Conservation (phyloP, 78 protist genomes). For the Protostelium mycophagum region DNA sequence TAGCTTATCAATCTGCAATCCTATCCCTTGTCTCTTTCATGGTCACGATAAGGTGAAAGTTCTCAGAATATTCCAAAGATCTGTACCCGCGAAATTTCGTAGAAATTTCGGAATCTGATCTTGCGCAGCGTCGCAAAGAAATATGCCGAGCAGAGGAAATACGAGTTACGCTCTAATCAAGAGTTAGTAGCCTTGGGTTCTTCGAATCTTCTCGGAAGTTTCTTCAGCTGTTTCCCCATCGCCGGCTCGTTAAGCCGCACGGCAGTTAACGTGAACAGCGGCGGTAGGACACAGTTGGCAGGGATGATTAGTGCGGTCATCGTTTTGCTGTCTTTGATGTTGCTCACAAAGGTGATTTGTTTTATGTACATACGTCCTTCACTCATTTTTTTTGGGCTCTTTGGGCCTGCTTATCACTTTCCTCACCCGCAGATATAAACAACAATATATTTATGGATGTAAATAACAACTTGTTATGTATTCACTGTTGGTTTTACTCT, state of each 20-base stretch:
- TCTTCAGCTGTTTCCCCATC: conserved; percentile 62
- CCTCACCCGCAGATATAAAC: background rate
- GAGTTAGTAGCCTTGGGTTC: conserved; percentile 77
- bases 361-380: background rate
- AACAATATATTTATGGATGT: background rate
- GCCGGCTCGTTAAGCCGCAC: conserved; percentile 74
- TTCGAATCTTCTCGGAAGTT: conserved; percentile 56
- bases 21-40: background rate
- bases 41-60: background rate
- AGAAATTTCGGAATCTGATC: background rate
- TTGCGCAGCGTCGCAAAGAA: background rate
- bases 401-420: background rate
- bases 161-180: conserved; percentile 50
- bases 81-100: too few species aligned
- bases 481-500: too few species aligned
- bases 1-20: background rate
- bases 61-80: too few species aligned
- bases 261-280: conserved; percentile 61
- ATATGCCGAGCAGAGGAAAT: conserved; percentile 44
- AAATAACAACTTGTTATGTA: too few species aligned
- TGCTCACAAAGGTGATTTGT: conserved; percentile 25
- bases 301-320: conserved; percentile 30
- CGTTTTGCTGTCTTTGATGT: conserved; percentile 39
- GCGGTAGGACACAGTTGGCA: conserved; percentile 59
- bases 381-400: background rate